Evolutionary conservation across 1,284 basidiomycete species (phyloP), one percentile per base, ranked within the genome.

Genomic region (Moesziomyces sp.): DNA sequence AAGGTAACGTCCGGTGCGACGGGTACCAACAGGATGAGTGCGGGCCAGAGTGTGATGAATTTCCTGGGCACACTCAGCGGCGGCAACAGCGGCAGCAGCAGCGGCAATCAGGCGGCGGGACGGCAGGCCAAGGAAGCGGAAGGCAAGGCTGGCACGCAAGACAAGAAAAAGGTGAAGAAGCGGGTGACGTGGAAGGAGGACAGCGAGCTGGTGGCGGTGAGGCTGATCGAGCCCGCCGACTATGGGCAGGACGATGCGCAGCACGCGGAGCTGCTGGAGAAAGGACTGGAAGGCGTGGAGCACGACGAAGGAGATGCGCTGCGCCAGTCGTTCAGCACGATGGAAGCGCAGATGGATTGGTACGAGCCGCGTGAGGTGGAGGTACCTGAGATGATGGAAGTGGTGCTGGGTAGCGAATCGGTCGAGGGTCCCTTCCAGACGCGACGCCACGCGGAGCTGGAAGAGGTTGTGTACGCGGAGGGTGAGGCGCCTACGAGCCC

Each of bases 331-430:
- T 62, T 73, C n/a, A 64, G 57, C 40, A 73, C 64, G 18, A 80
- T 80, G 78, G 74, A 76, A 43, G 76, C 71, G 40, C 48, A 60
- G 52, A 80, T 70, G 48, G 71, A 74, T 13, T 80, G 75, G 74
- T 71, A 62, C 48, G 52, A 59, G 28, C 73, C 71, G 19, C 52
- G 49, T 13, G 49, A 62, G 38, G 43, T 72, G 19, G 13, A 40
- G 38, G 38, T 72, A 18, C 8, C 34, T 0, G 35, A 61, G n/a
- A 5, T 34, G 23, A 28, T 45, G 14, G 13, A 18, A 23, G 58
- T 49, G 4, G 38, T 35, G 14, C 21, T 55, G 5, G 67, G 63
- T 11, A 64, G 51, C 54, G 72, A 71, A 46, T 71, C 67, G n/a
- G 47, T 59, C 16, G 72, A 75, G 42, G 72, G 69, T 14, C 64